A percentile compares a stretch with the other conserved stretches of the same genome.
These are phyloP conservation scores for Gomphus bonarii DNA, from an alignment of 1,284 basidiomycete genomes.

Conservation along the genomic window DNA sequence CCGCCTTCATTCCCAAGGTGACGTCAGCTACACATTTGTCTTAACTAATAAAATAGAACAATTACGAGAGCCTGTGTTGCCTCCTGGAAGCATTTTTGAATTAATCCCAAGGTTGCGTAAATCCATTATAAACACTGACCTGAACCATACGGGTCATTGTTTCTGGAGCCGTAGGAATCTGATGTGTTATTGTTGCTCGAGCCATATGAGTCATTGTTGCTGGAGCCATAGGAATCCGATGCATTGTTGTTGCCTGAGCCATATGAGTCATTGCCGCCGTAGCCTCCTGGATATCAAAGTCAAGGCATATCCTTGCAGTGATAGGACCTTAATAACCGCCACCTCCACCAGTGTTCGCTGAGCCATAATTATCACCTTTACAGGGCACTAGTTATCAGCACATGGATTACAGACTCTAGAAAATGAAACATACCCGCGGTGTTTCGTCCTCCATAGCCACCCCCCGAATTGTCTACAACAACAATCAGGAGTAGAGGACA, in stretches of 20 bases:
- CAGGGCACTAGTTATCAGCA: neutral
- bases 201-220: neutral
- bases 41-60: neutral
- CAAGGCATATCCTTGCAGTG: neutral
- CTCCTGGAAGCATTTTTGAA: neutral
- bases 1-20: neutral
- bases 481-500: neutral
- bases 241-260: neutral
- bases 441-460: neutral
- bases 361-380: neutral
- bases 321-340: neutral
- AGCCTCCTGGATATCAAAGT: neutral
- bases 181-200: neutral
- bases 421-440: neutral
- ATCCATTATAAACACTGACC: neutral
- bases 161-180: neutral
- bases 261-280: neutral
- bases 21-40: neutral
- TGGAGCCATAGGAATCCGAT: neutral
- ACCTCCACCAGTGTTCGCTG: neutral
- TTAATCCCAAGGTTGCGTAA: neutral
- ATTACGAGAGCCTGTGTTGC: neutral
- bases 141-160: constrained; percentile 1
- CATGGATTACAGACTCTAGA: neutral
- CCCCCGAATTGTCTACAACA: neutral